Evolutionary conservation across 2,329 filamentous ascomycete genomes (phyloP).

Genomic region (Diaporthe helianthi): DNA sequence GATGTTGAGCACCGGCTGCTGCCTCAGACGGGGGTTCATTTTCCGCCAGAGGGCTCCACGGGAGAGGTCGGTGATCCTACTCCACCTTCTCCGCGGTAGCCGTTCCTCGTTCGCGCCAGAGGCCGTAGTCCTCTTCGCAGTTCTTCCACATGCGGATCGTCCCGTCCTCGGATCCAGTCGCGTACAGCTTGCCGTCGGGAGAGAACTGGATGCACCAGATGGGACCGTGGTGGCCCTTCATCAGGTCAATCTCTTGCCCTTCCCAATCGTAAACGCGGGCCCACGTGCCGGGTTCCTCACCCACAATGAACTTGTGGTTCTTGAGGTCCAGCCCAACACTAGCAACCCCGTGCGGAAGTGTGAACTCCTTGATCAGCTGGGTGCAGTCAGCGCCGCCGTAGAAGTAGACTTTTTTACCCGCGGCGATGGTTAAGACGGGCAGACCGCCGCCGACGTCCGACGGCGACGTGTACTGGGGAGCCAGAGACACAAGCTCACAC

Average conservation of each 20-base stretch:
- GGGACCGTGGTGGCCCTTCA: conserved; percentile 96
- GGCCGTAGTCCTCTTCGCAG: conserved; percentile 68
- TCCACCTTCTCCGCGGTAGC: conserved; percentile 36
- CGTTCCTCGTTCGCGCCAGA: conserved; percentile 62
- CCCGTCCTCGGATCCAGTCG: conserved; percentile 94
- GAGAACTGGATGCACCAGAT: conserved; percentile 97
- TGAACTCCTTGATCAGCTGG: conserved; percentile 77
- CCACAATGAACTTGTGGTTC: conserved; percentile 84
- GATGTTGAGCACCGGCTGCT: conserved; percentile 6
- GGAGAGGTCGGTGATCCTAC: conserved; percentile 33
- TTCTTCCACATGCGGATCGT: conserved; percentile 93
- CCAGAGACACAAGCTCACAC: conserved; percentile 83
- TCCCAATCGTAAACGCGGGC: conserved; percentile 94
- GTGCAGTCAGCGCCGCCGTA: conserved; percentile 80
- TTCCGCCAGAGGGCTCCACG: conserved; percentile 30
- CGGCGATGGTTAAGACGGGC: conserved; percentile 84
- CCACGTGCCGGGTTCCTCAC: conserved; percentile 93
- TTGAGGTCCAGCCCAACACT: conserved; percentile 88
- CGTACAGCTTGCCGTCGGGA: conserved; percentile 94
- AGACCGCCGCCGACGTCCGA: conserved; percentile 71
- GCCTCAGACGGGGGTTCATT: conserved; percentile 28
- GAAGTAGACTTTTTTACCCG: conserved; percentile 94
- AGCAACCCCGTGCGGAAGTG: conserved; percentile 84
- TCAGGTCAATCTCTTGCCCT: conserved; percentile 85
- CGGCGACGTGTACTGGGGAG: conserved; percentile 63